Evolutionary conservation across 1,139 yeast species (phyloP), one percentile per base, ranked within the genome.

Genomic region (Magnusiomyces suaveolens): DNA sequence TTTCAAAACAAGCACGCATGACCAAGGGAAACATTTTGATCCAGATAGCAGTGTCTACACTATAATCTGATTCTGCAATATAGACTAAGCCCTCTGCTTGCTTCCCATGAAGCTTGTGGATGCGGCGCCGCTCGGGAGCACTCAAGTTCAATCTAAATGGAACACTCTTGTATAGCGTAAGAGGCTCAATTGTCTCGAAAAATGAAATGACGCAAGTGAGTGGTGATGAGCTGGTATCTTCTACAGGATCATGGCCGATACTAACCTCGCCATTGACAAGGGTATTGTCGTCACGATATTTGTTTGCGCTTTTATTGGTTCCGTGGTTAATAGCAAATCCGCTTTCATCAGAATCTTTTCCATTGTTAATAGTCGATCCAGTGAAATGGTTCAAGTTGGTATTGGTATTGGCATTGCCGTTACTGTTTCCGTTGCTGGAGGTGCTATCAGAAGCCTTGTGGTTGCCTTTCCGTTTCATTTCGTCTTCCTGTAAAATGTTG

Each of bases 11-110:
- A 1, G 82, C 75, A 46, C 79, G 82, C 50, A 92, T 72, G 3
- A 94, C 72, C 49, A 78, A 79, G 1, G 97, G 97, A 64, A 86
- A 90, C 1, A 85, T 78, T 60, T 95, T 79, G 62, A 90, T 84
- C 98, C 98, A 94, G 25, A 94, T 72, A 0, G 98, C 96, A 0
- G 95, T 83, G 68, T 94, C 98, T 10, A 92, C 90, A 1, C 97
- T 97, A 64, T 89, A 86, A 59, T 87, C 96, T 1, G 96, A 86
- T 62, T 87, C 96, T 0, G 96, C 96, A 16, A 92, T 71, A 53
- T 82, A 76, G 0, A 86, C 74, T 25, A 94, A 70, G 1, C 87
- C 78, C 36, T 85, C 86, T 57, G 81, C 80, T 58, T 78, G 66
- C 60, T 80, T 82, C 50, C 75, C 74, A 57, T 78, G 80, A 50